Conservation (phyloP, 129 eudicot genomes). For the Chrysanthemum lavandulifolium region DNA sequence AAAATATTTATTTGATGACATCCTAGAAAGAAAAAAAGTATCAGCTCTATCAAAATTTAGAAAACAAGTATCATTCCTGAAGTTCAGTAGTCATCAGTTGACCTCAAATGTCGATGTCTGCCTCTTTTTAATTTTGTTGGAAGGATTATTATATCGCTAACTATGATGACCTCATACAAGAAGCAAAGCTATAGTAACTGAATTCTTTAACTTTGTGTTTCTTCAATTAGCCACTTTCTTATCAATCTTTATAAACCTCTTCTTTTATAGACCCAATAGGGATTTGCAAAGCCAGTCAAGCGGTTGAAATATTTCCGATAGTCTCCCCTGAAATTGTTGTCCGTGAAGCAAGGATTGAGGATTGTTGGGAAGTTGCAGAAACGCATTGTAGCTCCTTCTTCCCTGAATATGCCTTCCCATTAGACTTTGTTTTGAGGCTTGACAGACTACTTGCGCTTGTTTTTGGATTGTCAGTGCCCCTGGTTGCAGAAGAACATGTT, state of each 20-base stretch:
- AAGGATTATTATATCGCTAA: background rate
- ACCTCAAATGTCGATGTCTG: constrained; percentile 10
- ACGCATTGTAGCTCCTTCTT: constrained; percentile 99
- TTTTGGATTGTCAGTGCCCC: constrained; percentile 81
- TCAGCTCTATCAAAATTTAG: constrained; percentile 1
- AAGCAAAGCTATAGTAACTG: background rate
- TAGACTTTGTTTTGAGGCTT: constrained; percentile 76
- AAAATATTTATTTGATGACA: no score
- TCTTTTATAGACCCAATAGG: constrained; percentile 30
- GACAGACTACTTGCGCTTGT: constrained; percentile 81
- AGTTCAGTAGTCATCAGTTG: constrained; percentile 8
- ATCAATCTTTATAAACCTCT: background rate
- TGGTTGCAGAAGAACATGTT: constrained; percentile 91
- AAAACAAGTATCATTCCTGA: background rate
- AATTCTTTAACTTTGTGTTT: background rate
- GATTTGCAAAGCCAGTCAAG: constrained; percentile 85
- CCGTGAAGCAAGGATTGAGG: constrained; percentile 92
- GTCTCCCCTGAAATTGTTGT: constrained; percentile 83
- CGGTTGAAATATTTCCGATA: constrained; percentile 73
- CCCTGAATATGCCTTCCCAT: constrained; percentile 88
- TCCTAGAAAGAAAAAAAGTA: background rate
- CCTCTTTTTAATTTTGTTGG: constrained; percentile 9
- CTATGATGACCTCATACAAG: constrained; percentile 9
- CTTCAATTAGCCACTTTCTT: background rate
- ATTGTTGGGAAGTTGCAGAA: constrained; percentile 99